Base-by-base conservation (phyloP, 2,329 filamentous ascomycete species). In the Ceratocystis cacaofunesta region DNA sequence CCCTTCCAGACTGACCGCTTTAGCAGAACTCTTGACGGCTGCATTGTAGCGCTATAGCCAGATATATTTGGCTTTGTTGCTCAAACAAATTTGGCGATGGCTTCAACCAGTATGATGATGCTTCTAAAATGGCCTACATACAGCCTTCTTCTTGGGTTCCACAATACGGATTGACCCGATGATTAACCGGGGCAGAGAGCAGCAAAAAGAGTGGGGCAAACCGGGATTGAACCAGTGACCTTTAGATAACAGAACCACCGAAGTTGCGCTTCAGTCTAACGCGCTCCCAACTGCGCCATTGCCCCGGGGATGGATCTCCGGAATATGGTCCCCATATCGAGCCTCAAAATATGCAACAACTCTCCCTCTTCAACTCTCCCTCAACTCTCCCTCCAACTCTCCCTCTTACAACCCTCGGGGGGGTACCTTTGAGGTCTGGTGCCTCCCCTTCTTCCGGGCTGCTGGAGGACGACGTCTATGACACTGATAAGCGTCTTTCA, bases 1-100 rank as follows among this genome's bases (percentile, higher is more conserved):
- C 90, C 90, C 82, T 95, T 95, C 90, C 90, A 95, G 72, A 92
- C 86, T 62, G 90, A 94, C 71, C 90, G 86, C 77, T 85, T 85
- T 46, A 88, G 74, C 19, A 89, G 80, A 71, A 78, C 79, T 72
- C 84, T 79, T 70, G 88, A 89, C 69, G 85, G 81, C 74, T 85
- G 81, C 88, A 91, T 91, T 72, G 17, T 58, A 48, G 30, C 28
- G 48, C 17, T 62, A 17, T 46, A 8, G 60, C 44, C 60, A n/a
- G 44, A 43, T 25, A 25, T 15, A 22, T 15, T n/a, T 41, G 32
- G 32, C 36, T 43, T 28, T 28, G 36, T 41, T n/a, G 7, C 8
- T 22, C 22, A 10, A 60, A 17, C 25, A 60, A 30, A 30, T 46
- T 5, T 62, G 36, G 10, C 43, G 60, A 62, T 62, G 60, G 43